Evolutionary conservation across 2,329 filamentous ascomycete species (phyloP).

Genomic region (Talaromyces sp.): DNA sequence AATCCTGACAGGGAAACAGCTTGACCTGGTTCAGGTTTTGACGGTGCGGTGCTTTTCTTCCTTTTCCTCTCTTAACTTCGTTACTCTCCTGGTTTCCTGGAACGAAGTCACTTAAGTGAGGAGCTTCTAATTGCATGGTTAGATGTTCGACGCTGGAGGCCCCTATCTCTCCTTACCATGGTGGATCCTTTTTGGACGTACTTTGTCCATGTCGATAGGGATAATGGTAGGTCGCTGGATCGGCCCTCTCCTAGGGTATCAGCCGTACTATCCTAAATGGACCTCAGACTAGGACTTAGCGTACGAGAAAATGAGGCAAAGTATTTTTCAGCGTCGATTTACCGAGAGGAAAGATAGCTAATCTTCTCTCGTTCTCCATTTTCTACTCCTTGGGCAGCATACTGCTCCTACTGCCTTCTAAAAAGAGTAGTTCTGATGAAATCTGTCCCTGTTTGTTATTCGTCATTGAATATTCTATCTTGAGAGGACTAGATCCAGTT

Average conservation of each 20-base stretch:
- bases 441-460: neutral
- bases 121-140: neutral
- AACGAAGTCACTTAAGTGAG: neutral
- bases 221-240: neutral
- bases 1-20: conserved; percentile 28
- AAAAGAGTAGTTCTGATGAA: neutral
- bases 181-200: neutral
- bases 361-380: neutral
- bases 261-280: neutral
- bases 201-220: neutral
- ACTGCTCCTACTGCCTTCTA: neutral
- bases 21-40: conserved; percentile 36
- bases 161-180: conserved; percentile 28
- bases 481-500: neutral
- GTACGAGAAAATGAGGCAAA: neutral
- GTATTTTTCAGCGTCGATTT: conserved; percentile 22
- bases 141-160: conserved; percentile 45
- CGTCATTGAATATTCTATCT: neutral
- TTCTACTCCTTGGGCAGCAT: neutral
- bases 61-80: neutral
- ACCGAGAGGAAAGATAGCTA: conserved; percentile 14
- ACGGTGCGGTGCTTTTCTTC: conserved; percentile 25
- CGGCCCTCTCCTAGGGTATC: neutral
- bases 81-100: neutral
- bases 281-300: neutral